A percentile compares a stretch with the other conserved stretches of the same genome.
These are phyloP conservation scores for Candida jianshihensis DNA, from an alignment of 805 yeast species.

Conservation along the genomic window DNA sequence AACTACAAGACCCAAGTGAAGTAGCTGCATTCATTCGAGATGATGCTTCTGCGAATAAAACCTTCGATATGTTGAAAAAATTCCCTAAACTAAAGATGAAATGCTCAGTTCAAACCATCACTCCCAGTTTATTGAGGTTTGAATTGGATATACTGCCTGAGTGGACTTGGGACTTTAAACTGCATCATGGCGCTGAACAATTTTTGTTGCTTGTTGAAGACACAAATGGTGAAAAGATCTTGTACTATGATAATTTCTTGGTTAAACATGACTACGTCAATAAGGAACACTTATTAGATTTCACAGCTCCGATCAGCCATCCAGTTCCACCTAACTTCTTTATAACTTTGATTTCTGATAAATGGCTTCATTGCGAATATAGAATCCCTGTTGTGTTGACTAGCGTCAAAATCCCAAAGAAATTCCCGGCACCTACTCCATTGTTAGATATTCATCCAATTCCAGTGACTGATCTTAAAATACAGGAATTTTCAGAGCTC, in stretches of 20 bases:
- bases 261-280: constrained; percentile 44
- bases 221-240: constrained; percentile 67
- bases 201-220: constrained; percentile 77
- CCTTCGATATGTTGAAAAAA: constrained; percentile 51
- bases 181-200: constrained; percentile 61
- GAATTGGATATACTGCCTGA: constrained; percentile 61
- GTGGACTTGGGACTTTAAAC: constrained; percentile 67
- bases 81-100: constrained; percentile 65
- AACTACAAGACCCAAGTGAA: constrained; percentile 59
- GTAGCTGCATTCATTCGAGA: constrained; percentile 76
- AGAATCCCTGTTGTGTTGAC: constrained; percentile 53
- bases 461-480: constrained; percentile 41
- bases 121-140: constrained; percentile 58
- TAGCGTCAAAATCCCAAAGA: constrained; percentile 49
- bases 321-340: constrained; percentile 67
- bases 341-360: constrained; percentile 66
- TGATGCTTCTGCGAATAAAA: constrained; percentile 55
- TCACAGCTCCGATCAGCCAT: constrained; percentile 53
- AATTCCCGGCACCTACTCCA: constrained; percentile 56
- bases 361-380: constrained; percentile 75
- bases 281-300: constrained; percentile 51
- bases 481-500: constrained; percentile 37
- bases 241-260: constrained; percentile 49
- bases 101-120: constrained; percentile 69
- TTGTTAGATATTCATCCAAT: constrained; percentile 45